phyloP scores from a whole-genome alignment of 768 basidiomycete genomes.

The Lactarius evosmus region DNA sequence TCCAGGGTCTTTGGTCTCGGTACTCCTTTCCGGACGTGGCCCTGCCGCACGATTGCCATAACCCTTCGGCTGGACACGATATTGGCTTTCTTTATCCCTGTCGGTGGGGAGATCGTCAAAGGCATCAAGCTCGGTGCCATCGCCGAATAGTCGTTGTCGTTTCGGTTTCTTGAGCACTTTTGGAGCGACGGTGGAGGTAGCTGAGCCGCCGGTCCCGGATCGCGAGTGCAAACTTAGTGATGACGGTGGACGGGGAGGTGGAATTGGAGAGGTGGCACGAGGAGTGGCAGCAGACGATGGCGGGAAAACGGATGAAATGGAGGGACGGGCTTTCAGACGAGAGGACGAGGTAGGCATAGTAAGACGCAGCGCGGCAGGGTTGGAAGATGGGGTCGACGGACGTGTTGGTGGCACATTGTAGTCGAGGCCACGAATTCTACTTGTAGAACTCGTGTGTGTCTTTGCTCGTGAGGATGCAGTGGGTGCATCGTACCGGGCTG shows the following conservation, averaged over 20 bases:
- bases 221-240: conserved; percentile 44
- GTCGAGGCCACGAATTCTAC: conserved; percentile 55
- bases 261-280: conserved; percentile 57
- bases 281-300: conserved; percentile 38
- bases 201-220: conserved; percentile 34
- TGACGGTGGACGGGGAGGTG: conserved; percentile 58
- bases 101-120: conserved; percentile 88
- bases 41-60: conserved; percentile 61
- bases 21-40: conserved; percentile 44
- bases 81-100: conserved; percentile 74
- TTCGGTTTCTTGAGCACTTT: conserved; percentile 76
- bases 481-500: conserved; percentile 68
- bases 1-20: conserved; percentile 41
- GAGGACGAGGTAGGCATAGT: conserved; percentile 82
- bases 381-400: conserved; percentile 76
- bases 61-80: conserved; percentile 70
- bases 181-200: conserved; percentile 48
- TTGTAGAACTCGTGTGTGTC: conserved; percentile 60
- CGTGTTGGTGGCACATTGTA: conserved; percentile 72
- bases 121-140: conserved; percentile 85
- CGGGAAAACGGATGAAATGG: conserved; percentile 75
- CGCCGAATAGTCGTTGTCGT: conserved; percentile 71
- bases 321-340: conserved; percentile 67
- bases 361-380: conserved; percentile 70
- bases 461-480: conserved; percentile 83